phyloP scores from a whole-genome alignment of 164 flowering plant species.

The Paratinospora sagittata region DNA sequence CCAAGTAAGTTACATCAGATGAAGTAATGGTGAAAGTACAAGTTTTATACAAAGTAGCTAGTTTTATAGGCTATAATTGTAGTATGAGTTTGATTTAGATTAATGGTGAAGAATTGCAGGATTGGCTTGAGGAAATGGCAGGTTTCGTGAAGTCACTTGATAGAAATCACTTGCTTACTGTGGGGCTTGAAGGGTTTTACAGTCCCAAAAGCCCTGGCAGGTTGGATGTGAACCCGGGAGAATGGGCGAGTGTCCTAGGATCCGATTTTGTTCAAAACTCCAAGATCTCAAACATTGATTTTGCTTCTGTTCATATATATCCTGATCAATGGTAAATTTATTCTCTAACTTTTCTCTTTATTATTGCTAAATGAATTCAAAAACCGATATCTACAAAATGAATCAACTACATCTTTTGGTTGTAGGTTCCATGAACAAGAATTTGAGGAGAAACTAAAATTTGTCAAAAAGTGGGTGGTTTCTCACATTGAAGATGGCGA shows the following conservation, averaged over 20 bases:
- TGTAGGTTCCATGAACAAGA: slow-evolving; percentile 43
- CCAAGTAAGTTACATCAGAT: slow-evolving; percentile 88
- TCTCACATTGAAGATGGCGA: slow-evolving; percentile 91
- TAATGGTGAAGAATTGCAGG: slow-evolving; percentile 43
- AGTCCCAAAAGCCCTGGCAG: slow-evolving; percentile 63
- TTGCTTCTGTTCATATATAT: slow-evolving; percentile 83
- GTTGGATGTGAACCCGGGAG: slow-evolving; percentile 58
- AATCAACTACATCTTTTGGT: background rate
- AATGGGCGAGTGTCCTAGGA: slow-evolving; percentile 68
- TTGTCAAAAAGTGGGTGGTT: slow-evolving; percentile 49
- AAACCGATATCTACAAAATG: background rate
- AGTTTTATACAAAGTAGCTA: background rate
- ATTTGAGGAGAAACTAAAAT: slow-evolving; percentile 54
- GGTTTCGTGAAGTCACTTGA: slow-evolving; percentile 74
- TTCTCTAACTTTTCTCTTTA: background rate
- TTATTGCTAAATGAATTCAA: background rate
- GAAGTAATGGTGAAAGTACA: too few relatives aligned
- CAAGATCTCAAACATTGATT: slow-evolving; percentile 53
- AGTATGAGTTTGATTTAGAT: slow-evolving; percentile 13
- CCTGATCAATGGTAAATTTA: slow-evolving; percentile 81
- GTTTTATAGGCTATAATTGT: background rate
- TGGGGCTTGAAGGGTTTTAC: slow-evolving; percentile 90
- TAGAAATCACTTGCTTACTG: slow-evolving; percentile 68
- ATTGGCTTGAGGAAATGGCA: slow-evolving; percentile 90
- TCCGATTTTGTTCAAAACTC: slow-evolving; percentile 76